Base-by-base conservation (phyloP, 208 protist genomes). In the Leishmania aethiopica region DNA sequence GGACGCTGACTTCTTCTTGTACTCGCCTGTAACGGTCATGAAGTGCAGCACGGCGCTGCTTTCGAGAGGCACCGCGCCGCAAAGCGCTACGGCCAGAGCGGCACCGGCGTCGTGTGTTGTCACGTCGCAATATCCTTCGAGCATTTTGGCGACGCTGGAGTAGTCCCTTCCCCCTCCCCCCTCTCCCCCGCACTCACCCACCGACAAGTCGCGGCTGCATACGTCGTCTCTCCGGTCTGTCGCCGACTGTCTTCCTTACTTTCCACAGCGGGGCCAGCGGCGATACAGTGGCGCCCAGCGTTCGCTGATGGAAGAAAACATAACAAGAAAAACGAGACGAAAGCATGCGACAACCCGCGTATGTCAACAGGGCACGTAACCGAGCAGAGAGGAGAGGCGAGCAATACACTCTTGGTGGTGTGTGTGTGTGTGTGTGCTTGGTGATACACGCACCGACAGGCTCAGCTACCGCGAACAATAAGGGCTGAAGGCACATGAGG, bases 21-120 rank as follows among this genome's bases (percentile, higher is more conserved):
- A 89, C 55, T 83, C 89, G 0, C 88, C 91, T 22, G 75, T 95
- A 0, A 70, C 84, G 0, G 78, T 92, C 0, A 10, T 79, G 10
- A 82, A 84, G 25, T 92, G 88, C 66, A 77, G 67, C 25, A 55
- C 83, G 3, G 72, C 86, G 8, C 25, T 49, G n/a, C 74, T 82
- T 40, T 71, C 45, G 19, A 78, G 32, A 22, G 70, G 74, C 8
- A 49, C 47, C 37, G 47, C 76, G 10, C 85, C 81, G 17, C 3
- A 6, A 25, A 15, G 0, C 8, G 45, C 53, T 47, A 10, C 40
- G 2, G 45, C 11, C 22, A 37, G 37, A 55, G 13, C 49, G 17
- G 7, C 2, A 17, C 66, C 37, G 40, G 45, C 25, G 15, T 7
- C 55, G 25, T 81, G 40, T 3, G 42, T 19, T 7, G 83, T 67